A percentile compares a stretch with the other conserved stretches of the same genome.
Conservation (phyloP, 352 stramenopile genomes). For the Peronospora destructor region DNA sequence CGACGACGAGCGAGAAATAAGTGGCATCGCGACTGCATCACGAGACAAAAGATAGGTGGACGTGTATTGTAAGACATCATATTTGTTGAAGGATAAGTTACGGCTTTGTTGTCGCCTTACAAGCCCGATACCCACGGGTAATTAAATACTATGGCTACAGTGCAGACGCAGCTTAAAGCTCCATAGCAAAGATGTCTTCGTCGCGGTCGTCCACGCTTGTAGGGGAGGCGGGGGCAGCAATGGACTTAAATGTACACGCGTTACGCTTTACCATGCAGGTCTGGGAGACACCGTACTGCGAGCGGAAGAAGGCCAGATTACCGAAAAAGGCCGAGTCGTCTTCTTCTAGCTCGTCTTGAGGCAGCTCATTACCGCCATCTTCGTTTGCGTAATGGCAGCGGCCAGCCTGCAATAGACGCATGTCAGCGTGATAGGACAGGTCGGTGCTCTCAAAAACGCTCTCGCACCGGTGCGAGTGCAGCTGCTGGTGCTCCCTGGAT, state of each 20-base stretch:
- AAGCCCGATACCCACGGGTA: not conserved
- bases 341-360: slow-evolving; percentile 37
- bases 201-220: slow-evolving; percentile 23
- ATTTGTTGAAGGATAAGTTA: slow-evolving; percentile 25
- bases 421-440: slow-evolving; percentile 32
- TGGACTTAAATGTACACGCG: slow-evolving; percentile 2
- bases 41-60: slow-evolving; percentile 20
- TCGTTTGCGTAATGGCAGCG: slow-evolving; percentile 21
- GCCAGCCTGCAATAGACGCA: slow-evolving; percentile 23
- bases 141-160: slow-evolving; percentile 30
- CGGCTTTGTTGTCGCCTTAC: slow-evolving; percentile 2
- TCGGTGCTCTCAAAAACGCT: slow-evolving; percentile 22
- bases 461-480: slow-evolving; percentile 13
- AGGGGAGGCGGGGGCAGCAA: slow-evolving; percentile 4
- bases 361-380: slow-evolving; percentile 17
- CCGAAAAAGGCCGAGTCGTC: slow-evolving; percentile 56
- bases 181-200: slow-evolving; percentile 68
- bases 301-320: slow-evolving; percentile 64
- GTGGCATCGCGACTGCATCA: slow-evolving; percentile 6
- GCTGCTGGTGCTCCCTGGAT: slow-evolving; percentile 13
- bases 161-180: slow-evolving; percentile 33
- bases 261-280: slow-evolving; percentile 10
- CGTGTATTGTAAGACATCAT: not conserved
- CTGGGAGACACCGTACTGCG: slow-evolving; percentile 29
- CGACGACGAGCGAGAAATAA: not conserved